phyloP scores from a whole-genome alignment of 2,329 filamentous ascomycete genomes.

The Colletotrichum acutatum region DNA sequence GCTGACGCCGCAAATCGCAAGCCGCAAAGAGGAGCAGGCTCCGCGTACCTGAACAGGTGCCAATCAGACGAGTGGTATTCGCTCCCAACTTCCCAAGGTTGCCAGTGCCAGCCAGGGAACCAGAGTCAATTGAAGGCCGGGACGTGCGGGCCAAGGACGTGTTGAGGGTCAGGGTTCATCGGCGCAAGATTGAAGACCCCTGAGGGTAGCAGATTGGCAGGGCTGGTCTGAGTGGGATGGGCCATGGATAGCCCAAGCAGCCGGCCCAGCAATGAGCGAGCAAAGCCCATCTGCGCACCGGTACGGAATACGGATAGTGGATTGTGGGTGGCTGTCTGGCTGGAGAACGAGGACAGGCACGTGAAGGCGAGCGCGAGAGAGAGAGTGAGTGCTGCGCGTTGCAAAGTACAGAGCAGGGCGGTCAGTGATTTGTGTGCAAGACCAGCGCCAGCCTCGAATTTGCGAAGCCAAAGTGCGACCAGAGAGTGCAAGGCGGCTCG shows the following conservation, averaged over 20 bases:
- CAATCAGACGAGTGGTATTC: slow-evolving; percentile 12
- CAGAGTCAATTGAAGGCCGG: slow-evolving; percentile 8
- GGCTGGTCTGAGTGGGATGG: slow-evolving; percentile 17
- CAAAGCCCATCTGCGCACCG: not conserved
- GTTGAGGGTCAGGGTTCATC: slow-evolving; percentile 11
- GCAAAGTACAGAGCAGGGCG: not conserved
- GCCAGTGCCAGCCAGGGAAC: not conserved
- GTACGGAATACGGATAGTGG: not conserved
- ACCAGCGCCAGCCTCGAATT: slow-evolving; percentile 1
- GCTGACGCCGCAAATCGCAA: not conserved
- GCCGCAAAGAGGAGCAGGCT: slow-evolving; percentile 2
- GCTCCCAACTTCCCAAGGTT: not conserved
- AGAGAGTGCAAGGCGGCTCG: not conserved
- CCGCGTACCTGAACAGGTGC: slow-evolving; percentile 8
- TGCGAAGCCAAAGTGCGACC: not conserved
- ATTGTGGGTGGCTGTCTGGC: not conserved
- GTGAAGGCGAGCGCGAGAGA: slow-evolving; percentile 15
- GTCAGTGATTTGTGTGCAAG: not conserved
- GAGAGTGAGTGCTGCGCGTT: not conserved
- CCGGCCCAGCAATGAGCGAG: not conserved
- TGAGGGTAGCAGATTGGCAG: slow-evolving; percentile 12
- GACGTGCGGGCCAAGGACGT: slow-evolving; percentile 13
- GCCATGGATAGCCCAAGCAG: not conserved
- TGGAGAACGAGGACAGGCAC: slow-evolving; percentile 13
- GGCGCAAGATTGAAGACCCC: slow-evolving; percentile 13